Base-by-base conservation (phyloP, 2,329 filamentous ascomycete species). In the Alternaria postmessia region DNA sequence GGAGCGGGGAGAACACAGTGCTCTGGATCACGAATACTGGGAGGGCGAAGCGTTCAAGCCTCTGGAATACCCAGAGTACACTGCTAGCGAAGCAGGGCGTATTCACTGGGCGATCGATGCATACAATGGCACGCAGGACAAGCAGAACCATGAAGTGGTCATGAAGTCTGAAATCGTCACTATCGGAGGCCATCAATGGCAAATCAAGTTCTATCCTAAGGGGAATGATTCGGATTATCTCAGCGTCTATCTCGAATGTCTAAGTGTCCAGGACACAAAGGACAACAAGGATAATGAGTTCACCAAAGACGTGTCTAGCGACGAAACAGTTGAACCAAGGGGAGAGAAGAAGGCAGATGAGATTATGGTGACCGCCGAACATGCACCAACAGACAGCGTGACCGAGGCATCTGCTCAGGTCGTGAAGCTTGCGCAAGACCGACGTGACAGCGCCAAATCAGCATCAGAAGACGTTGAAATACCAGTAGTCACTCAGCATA, bases 141-240 rank as follows among this genome's bases (percentile, higher is more conserved):
- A 83, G 3, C 87, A 87, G 3, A 89, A 89, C 68, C 82, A 82
- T 42, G 82, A 84, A 38, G 80, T 83, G 41, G 79, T 89, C 63
- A 87, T 89, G 83, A 84, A 83, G 30, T 89, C 87, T 6, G 85
- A 82, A 0, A 71, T 82, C 6, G 84, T 86, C 11, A 82, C 77
- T 26, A 79, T 89, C 57, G 87, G 86, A 20, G 87, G 85, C 20
- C 84, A 86, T 62, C 87, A 88, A 71, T 89, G 87, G 87, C 86
- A 84, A 56, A 86, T 89, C 78, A 89, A 89, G 73, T 86, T 89
- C 70, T 89, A 87, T 65, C 87, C 87, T 3, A 82, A 83, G 44
- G 87, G 87, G 20, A 88, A 89, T 68, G 83, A 85, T 64, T 83
- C 84, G 3, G 82, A 84, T 39, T 85, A 85, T 32, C 72, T 89